Conservation (phyloP, 1,284 basidiomycete genomes). For the Boletus sp. region DNA sequence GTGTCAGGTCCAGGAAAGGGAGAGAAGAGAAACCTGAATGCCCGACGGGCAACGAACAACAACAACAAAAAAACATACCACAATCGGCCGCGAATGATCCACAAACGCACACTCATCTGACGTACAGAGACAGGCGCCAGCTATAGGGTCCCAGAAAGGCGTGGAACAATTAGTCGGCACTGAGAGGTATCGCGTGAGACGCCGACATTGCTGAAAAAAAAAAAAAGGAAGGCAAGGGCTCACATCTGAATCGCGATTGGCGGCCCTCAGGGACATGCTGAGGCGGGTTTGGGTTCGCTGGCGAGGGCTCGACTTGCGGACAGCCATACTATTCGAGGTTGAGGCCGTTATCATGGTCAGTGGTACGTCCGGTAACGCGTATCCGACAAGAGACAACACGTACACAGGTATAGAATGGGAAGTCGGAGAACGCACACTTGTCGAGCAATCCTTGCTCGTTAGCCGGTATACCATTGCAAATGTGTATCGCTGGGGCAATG, state of each 20-base stretch:
- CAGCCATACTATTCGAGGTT: not conserved
- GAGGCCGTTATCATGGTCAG: not conserved
- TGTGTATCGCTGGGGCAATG: too few relatives aligned
- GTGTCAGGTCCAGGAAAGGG: not conserved
- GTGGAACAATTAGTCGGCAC: conserved; percentile 78
- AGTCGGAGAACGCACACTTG: too few relatives aligned
- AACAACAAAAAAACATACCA: conserved; percentile 48
- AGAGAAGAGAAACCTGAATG: too few relatives aligned
- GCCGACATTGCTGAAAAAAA: too few relatives aligned
- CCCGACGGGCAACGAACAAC: not conserved
- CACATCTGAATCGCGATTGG: conserved; percentile 50
- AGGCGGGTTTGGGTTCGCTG: conserved; percentile 56
- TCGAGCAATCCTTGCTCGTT: too few relatives aligned
- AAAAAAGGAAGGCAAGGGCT: conserved; percentile 16
- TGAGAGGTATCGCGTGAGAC: too few relatives aligned
- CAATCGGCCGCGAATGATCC: conserved; percentile 64
- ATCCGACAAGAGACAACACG: too few relatives aligned
- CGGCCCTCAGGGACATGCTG: conserved; percentile 43
- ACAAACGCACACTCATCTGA: conserved; percentile 54
- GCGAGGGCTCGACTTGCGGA: not conserved
- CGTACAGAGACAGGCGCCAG: conserved; percentile 59
- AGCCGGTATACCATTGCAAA: too few relatives aligned
- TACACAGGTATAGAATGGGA: too few relatives aligned
- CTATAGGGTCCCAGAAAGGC: conserved; percentile 75
- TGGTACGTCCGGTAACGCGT: not conserved